These are phyloP conservation scores for Darksidea phi DNA, from an alignment of 495 filamentous ascomycete genomes.

Conservation along the genomic window DNA sequence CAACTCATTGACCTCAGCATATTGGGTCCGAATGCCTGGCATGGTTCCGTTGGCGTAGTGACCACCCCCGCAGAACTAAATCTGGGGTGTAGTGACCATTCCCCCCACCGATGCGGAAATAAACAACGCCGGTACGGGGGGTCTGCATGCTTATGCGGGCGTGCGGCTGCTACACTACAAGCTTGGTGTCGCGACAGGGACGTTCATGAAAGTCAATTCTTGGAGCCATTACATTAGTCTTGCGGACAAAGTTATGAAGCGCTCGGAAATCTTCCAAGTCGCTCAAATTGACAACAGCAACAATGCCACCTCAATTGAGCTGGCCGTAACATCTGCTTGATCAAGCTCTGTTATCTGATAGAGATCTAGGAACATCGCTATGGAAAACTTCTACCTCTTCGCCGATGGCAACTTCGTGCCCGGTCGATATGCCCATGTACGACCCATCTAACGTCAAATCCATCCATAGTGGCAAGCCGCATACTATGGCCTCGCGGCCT, in stretches of 20 bases:
- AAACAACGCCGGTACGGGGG: neutral
- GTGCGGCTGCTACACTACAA: neutral
- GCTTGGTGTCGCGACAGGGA: conserved; percentile 9
- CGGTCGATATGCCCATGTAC: conserved; percentile 32
- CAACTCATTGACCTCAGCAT: too few species aligned
- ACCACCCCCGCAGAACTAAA: neutral
- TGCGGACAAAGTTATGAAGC: conserved; percentile 15
- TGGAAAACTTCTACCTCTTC: conserved; percentile 36
- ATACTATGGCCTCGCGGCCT: conserved; percentile 33
- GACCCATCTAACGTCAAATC: neutral
- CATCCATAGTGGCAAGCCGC: conserved; percentile 37
- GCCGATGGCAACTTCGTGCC: conserved; percentile 36
- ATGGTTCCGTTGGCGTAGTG: conserved; percentile 10
- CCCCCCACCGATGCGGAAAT: neutral
- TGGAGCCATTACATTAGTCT: neutral
- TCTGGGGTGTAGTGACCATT: conserved; percentile 22
- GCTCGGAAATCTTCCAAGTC: neutral
- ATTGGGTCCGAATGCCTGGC: neutral
- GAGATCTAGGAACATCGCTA: neutral
- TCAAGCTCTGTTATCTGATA: neutral
- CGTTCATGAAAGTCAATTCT: too few species aligned
- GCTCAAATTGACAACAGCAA: neutral
- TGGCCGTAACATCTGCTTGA: neutral
- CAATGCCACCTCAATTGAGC: too few species aligned
- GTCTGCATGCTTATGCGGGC: conserved; percentile 14